These are phyloP conservation scores for Leptosphaerulina australis DNA, from an alignment of 2,329 filamentous ascomycete species.

Conservation along the genomic window DNA sequence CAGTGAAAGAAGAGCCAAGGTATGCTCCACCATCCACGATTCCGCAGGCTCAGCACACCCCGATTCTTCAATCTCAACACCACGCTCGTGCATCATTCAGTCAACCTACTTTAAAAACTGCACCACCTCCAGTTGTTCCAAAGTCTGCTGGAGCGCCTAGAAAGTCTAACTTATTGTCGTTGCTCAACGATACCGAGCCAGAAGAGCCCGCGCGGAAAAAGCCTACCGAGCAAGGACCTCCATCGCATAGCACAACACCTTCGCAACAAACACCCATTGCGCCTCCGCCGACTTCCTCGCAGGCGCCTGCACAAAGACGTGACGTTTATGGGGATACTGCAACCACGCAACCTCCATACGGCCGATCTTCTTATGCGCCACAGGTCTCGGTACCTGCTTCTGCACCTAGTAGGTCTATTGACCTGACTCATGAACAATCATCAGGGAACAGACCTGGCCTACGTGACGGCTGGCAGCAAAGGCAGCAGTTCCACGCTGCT, in stretches of 20 bases:
- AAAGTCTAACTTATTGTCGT: slow-evolving; percentile 47
- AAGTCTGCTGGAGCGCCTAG: slow-evolving; percentile 43
- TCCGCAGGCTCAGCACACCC: slow-evolving; percentile 29
- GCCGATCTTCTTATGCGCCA: slow-evolving; percentile 35
- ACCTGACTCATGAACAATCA: slow-evolving; percentile 41
- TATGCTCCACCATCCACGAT: slow-evolving; percentile 31
- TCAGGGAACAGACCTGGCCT: slow-evolving; percentile 23
- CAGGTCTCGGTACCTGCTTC: slow-evolving; percentile 33
- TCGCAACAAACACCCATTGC: slow-evolving; percentile 43
- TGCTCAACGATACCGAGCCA: slow-evolving; percentile 48
- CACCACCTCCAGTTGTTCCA: slow-evolving; percentile 25
- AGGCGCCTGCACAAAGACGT: slow-evolving; percentile 33
- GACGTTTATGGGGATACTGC: slow-evolving; percentile 34
- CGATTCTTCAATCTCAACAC: slow-evolving; percentile 29
- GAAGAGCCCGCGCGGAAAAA: slow-evolving; percentile 46
- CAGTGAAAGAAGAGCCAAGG: slow-evolving; percentile 45
- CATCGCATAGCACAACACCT: slow-evolving; percentile 45
- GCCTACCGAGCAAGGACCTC: slow-evolving; percentile 38
- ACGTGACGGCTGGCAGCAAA: slow-evolving; percentile 41
- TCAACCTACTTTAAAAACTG: slow-evolving; percentile 28
- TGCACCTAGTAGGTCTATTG: slow-evolving; percentile 35
- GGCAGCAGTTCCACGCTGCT: slow-evolving; percentile 34
- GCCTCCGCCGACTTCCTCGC: slow-evolving; percentile 36
- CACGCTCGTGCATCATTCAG: slow-evolving; percentile 29
- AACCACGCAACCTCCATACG: slow-evolving; percentile 34